phyloP scores from a whole-genome alignment of 2,329 filamentous ascomycete genomes.

The Colletotrichum destructivum region DNA sequence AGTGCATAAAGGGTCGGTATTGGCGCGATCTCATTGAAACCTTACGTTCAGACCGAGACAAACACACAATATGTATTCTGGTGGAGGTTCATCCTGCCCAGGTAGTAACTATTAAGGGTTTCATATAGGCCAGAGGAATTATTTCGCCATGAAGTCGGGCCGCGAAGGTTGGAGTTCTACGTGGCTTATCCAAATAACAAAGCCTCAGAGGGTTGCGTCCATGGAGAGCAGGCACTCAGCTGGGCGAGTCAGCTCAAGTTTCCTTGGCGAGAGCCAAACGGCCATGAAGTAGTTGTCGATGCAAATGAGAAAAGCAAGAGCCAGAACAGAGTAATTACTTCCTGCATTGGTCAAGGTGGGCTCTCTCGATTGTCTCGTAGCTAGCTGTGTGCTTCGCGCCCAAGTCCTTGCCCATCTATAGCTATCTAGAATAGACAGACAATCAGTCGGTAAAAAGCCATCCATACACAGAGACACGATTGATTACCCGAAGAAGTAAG shows the following conservation, averaged over 20 bases:
- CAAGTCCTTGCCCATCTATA: background rate
- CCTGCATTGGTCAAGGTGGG: background rate
- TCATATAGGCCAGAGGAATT: background rate
- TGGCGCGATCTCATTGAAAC: too few species aligned
- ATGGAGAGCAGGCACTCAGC: background rate
- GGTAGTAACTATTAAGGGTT: too few species aligned
- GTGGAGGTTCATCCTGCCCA: too few species aligned
- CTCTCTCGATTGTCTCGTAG: background rate
- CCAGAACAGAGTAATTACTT: too few species aligned
- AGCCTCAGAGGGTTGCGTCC: background rate
- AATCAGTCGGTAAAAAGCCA: background rate
- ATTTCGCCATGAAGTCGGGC: background rate
- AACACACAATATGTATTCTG: background rate
- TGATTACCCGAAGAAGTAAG: background rate
- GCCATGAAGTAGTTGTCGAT: background rate
- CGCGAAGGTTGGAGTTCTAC: background rate
- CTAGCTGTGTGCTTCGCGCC: too few species aligned
- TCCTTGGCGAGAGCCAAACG: background rate
- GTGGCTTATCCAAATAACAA: background rate
- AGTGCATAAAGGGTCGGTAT: too few species aligned
- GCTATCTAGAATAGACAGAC: too few species aligned
- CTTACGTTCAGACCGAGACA: background rate
- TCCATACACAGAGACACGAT: too few species aligned
- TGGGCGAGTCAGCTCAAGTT: background rate
- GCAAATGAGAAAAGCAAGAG: background rate